phyloP scores from a whole-genome alignment of 768 basidiomycete genomes.

The Neoboletus brunneissimus region DNA sequence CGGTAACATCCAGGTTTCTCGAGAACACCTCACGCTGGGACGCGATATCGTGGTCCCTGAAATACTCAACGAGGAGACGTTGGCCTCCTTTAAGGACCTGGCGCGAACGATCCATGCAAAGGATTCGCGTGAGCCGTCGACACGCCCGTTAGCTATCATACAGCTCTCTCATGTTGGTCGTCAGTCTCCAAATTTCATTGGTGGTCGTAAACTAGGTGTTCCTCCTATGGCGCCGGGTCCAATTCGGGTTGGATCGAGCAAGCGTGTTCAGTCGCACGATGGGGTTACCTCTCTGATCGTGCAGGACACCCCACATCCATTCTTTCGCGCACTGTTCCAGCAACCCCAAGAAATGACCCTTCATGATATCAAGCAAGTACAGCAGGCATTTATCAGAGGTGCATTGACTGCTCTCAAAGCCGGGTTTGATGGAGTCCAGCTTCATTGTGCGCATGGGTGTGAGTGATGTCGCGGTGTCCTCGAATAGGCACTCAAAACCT shows the following conservation, averaged over 20 bases:
- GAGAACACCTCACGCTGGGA: constrained; percentile 63
- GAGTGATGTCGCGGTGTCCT: constrained; percentile 30
- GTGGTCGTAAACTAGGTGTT: constrained; percentile 59
- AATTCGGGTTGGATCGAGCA: constrained; percentile 43
- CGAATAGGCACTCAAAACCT: neutral
- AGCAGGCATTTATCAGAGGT: constrained; percentile 63
- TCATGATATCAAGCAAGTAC: constrained; percentile 57
- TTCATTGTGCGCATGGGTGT: constrained; percentile 90
- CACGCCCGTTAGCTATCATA: constrained; percentile 55
- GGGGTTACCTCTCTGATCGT: constrained; percentile 1
- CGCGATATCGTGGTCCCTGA: constrained; percentile 66
- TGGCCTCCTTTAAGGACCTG: constrained; percentile 51
- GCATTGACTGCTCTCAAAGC: constrained; percentile 60
- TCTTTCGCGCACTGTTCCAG: constrained; percentile 54
- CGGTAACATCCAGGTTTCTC: constrained; percentile 75
- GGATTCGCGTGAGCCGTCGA: constrained; percentile 4
- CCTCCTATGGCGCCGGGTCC: constrained; percentile 73
- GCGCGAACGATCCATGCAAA: constrained; percentile 49
- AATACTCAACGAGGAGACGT: constrained; percentile 37
- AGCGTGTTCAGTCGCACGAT: constrained; percentile 3
- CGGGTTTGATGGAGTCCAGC: constrained; percentile 83
- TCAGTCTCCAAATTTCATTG: constrained; percentile 73
- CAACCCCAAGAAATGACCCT: constrained; percentile 57
- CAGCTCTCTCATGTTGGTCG: constrained; percentile 84
- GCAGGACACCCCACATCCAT: constrained; percentile 15